Evolutionary conservation across 2,329 filamentous ascomycete genomes (phyloP).

Genomic region (Thermochaetoides dissita): DNA sequence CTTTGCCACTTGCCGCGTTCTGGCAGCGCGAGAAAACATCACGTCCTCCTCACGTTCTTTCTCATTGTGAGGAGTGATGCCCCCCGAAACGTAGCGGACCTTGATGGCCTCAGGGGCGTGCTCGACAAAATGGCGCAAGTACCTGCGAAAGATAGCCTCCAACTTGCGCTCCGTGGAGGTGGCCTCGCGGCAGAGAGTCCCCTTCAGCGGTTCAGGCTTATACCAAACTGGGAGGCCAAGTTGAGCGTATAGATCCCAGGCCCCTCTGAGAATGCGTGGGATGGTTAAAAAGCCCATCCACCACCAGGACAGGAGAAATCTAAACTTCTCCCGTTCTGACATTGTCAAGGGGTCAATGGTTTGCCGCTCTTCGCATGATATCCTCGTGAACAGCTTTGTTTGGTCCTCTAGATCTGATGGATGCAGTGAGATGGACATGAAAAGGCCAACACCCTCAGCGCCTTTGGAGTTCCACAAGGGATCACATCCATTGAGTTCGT

Average conservation of each 20-base stretch:
- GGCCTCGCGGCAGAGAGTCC: conserved; percentile 40
- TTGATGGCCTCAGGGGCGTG: too few relatives aligned
- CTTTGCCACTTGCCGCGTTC: too few relatives aligned
- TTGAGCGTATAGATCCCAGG: conserved; percentile 40
- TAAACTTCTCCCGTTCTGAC: conserved; percentile 25
- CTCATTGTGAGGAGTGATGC: too few relatives aligned
- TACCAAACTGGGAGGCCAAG: conserved; percentile 49
- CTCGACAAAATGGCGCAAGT: conserved; percentile 35
- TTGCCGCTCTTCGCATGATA: conserved; percentile 45
- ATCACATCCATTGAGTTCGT: conserved; percentile 36
- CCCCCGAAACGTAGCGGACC: too few relatives aligned
- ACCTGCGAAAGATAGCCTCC: conserved; percentile 33
- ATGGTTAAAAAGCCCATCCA: conserved; percentile 55
- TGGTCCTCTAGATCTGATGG: too few relatives aligned
- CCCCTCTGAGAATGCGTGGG: conserved; percentile 50
- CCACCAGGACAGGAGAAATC: conserved; percentile 44
- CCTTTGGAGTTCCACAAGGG: conserved; percentile 41
- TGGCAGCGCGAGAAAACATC: too few relatives aligned
- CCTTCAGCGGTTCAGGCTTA: conserved; percentile 45
- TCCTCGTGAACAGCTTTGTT: conserved; percentile 45
- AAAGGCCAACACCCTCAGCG: too few relatives aligned
- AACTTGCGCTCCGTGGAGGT: conserved; percentile 33
- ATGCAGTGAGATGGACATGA: too few relatives aligned
- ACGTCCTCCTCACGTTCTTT: too few relatives aligned
- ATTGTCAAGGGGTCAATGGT: conserved; percentile 37